phyloP scores from a whole-genome alignment of 306 rosid genomes.

The Acmispon strigosus region DNA sequence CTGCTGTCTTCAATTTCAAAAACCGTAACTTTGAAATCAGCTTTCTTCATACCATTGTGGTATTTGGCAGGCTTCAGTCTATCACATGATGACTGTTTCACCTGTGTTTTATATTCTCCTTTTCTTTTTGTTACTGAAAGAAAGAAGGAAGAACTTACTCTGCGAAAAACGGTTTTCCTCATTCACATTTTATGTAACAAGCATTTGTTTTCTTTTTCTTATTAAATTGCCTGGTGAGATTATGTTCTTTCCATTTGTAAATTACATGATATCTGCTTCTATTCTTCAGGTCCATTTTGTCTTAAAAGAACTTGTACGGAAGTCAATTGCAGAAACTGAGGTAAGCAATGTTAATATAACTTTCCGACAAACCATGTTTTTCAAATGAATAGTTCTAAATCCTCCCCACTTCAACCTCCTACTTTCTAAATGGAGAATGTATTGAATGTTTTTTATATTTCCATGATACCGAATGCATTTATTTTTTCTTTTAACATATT shows the following conservation, averaged over 20 bases:
- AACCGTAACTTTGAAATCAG: neutral
- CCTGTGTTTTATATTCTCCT: neutral
- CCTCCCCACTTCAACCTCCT: no score
- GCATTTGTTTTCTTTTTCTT: neutral
- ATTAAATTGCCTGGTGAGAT: neutral
- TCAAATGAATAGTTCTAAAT: no score
- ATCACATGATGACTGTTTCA: neutral
- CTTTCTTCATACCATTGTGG: neutral
- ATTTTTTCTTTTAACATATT: no score
- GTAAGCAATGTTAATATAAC: conserved; percentile 30
- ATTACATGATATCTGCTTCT: conserved; percentile 11
- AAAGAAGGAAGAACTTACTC: neutral
- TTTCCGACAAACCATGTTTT: neutral
- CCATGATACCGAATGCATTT: no score
- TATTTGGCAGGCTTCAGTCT: neutral
- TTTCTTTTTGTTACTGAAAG: neutral
- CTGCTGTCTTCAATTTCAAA: neutral
- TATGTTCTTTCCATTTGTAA: neutral
- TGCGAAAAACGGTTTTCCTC: neutral
- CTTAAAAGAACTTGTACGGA: conserved; percentile 94
- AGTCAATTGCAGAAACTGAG: conserved; percentile 90
- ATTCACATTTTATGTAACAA: conserved; percentile 5
- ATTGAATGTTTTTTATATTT: no score
- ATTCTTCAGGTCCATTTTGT: conserved; percentile 77
- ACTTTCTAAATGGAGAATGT: no score